Evolutionary conservation across 2,329 filamentous ascomycete genomes (phyloP), one percentile per base, ranked within the genome.

Genomic region (Penicillium corylophilum): DNA sequence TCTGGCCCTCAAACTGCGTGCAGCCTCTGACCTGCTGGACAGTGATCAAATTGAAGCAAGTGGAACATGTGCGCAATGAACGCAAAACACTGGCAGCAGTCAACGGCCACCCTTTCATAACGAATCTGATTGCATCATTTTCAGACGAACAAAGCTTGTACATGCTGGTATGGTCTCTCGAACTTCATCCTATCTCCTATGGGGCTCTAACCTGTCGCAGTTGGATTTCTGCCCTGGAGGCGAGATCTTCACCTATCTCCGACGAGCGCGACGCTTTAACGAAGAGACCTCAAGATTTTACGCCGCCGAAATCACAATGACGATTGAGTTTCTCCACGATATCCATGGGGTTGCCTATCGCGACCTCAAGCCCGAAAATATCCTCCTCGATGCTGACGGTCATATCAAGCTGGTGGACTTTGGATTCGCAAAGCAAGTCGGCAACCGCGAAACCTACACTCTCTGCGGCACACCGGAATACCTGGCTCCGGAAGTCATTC

Each of bases 61-160:
- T 87, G 56, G 84, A 86, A 71, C 84, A 86, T 71, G 83, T 86
- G 43, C 80, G 82, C 57, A 86, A 86, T 70, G 84, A 87, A 72
- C 79, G 83, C 61, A 84, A 82, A 61, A 79, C 84, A 31, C 79
- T 87, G 18, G 79, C 80, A 29, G 79, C 80, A 33, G 83, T 86
- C 35, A 79, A 82, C 29, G 84, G 82, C 3, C 81, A 86, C 58
- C 84, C 84, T 22, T 86, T 86, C 67, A 86, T 86, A 56, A 86
- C 83, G 35, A 84, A 81, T 33, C 75, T 86, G 68, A 76, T 86
- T 39, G 79, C 83, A 31, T 83, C 82, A 56, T 87, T 87, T 68
- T 82, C 84, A 60, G 83, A 86, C 64, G 72, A 77, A 35, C 81
- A 85, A 57, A 81, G 77, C 44, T 68, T 86, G 28, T 79, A 79